Conservation (phyloP, 805 yeast genomes). For the Maudiozyma bulderi region DNA sequence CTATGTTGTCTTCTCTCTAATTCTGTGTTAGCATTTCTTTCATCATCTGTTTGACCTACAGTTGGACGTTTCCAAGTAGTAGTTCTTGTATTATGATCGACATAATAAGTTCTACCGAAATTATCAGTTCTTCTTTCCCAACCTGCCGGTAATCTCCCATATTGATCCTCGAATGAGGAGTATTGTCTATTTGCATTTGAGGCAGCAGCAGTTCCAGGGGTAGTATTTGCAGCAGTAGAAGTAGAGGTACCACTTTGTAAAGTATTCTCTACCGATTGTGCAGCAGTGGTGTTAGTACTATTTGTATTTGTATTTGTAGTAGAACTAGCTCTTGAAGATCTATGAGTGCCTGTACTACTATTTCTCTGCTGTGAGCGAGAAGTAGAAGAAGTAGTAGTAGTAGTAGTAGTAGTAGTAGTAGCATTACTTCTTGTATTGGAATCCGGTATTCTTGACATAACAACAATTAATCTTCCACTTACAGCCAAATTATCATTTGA, state of each 20-base stretch:
- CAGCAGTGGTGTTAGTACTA: constrained; percentile 5
- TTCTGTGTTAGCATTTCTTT: constrained; percentile 59
- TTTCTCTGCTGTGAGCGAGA: background rate
- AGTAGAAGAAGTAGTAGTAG: constrained; percentile 3
- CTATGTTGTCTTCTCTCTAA: constrained; percentile 86
- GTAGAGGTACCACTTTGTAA: constrained; percentile 19
- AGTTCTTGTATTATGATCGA: constrained; percentile 93
- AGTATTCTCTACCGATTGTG: constrained; percentile 25
- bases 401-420: constrained; percentile 1
- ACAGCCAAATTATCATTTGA: constrained; percentile 88
- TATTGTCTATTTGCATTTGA: constrained; percentile 45
- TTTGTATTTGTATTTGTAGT: constrained; percentile 3
- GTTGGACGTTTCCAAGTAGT: constrained; percentile 99
- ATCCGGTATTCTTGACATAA: constrained; percentile 36
- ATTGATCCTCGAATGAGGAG: constrained; percentile 93
- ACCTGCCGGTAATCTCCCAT: constrained; percentile 93
- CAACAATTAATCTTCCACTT: constrained; percentile 83
- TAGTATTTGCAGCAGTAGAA: constrained; percentile 6
- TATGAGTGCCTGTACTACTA: constrained; percentile 17
- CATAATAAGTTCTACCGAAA: constrained; percentile 94
- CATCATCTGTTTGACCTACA: constrained; percentile 66
- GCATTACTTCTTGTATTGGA: constrained; percentile 8
- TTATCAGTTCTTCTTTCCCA: constrained; percentile 99
- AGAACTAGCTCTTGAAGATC: background rate
- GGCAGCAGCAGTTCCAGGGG: constrained; percentile 7